A percentile compares a stretch with the other conserved stretches of the same genome.
These are phyloP conservation scores for Peziza echinospora DNA, from an alignment of 495 filamentous ascomycete genomes.

Conservation along the genomic window DNA sequence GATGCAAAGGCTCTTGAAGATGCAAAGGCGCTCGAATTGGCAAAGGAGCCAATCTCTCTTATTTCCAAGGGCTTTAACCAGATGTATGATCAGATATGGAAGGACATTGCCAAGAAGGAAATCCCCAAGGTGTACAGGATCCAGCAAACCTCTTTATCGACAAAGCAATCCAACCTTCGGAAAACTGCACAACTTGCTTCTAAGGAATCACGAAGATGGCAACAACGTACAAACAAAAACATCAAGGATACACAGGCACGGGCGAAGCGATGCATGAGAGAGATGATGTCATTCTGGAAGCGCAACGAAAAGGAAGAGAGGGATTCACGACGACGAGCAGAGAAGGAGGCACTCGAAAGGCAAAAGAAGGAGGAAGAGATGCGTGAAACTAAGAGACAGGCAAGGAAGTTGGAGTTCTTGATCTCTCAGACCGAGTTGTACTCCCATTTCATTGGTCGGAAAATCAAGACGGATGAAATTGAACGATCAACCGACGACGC, in stretches of 20 bases:
- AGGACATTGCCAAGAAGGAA: slow-evolving; percentile 80
- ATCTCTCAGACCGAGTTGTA: slow-evolving; percentile 98
- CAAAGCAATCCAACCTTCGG: slow-evolving; percentile 74
- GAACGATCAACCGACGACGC: slow-evolving; percentile 68
- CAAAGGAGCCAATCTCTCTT: slow-evolving; percentile 34
- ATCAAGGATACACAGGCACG: slow-evolving; percentile 92
- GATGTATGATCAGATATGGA: slow-evolving; percentile 96
- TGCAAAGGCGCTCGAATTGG: slow-evolving; percentile 23
- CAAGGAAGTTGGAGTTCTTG: slow-evolving; percentile 96
- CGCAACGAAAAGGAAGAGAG: slow-evolving; percentile 94
- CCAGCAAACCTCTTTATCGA: slow-evolving; percentile 59
- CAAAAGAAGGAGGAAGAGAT: slow-evolving; percentile 92
- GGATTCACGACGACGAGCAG: slow-evolving; percentile 76
- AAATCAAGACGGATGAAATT: slow-evolving; percentile 89
- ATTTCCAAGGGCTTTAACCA: slow-evolving; percentile 85
- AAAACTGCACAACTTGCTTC: slow-evolving; percentile 95
- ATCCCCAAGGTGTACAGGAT: slow-evolving; percentile 76
- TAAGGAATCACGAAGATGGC: slow-evolving; percentile 94
- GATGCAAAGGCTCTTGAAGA: slow-evolving; percentile 27
- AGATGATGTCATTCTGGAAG: slow-evolving; percentile 99
- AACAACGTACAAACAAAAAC: slow-evolving; percentile 92
- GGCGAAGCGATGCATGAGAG: slow-evolving; percentile 92
- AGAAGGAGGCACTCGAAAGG: slow-evolving; percentile 90
- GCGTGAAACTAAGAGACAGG: slow-evolving; percentile 89
- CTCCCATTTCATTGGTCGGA: slow-evolving; percentile 98